Base-by-base conservation (phyloP, 2,329 filamentous ascomycete species). In the Torrubiellomyces zombiae region DNA sequence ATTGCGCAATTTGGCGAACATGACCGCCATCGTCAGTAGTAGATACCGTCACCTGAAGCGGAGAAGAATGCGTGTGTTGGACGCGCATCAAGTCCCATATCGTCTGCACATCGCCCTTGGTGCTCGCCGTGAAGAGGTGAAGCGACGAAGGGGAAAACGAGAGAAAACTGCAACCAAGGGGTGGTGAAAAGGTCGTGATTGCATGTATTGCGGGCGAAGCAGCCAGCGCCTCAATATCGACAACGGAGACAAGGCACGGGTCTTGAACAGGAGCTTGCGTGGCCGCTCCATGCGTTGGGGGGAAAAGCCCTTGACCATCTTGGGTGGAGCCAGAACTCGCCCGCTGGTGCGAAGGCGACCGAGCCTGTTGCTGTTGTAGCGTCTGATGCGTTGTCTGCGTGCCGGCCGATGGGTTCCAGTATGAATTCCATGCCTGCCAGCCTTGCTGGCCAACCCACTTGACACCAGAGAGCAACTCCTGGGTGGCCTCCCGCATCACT, bases 1-100 rank as follows among this genome's bases (percentile, higher is more conserved):
- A 94, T 31, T 85, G 73, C 6, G 83, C 81, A 31, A 94, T 63
- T 45, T 93, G 81, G 23, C 83, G 75, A 16, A 94, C 79, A 28
- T 67, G 59, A 0, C 67, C 61, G 10, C 49, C 47, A 16, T 47
- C 51, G 10, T 44, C 51, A 28, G 55, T 60, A 20, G 63, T 59
- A 6, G 40, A 26, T n/a, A 50, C 36, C 0, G 52, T 50, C 20
- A 56, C 52, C 38, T 73, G 70, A 11, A 74, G 47, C 12, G 64
- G 58, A 3, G 68, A 75, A 6, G 64, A 64, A 37, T 67, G 73
- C 21, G 66, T 69, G 44, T 67, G 55, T 42, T 74, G 70, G 23
- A 70, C 58, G 20, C 63, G 63, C 51, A 81, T 67, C 29, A 89
- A 50, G 44, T 86, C 79, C 80, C 80, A 89, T 1, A 86, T 69